Percentiles rank a stretch among this genome's conserved stretches.
phyloP scores from a whole-genome alignment of 2,329 filamentous ascomycete genomes.

The Rutstroemia sp. region DNA sequence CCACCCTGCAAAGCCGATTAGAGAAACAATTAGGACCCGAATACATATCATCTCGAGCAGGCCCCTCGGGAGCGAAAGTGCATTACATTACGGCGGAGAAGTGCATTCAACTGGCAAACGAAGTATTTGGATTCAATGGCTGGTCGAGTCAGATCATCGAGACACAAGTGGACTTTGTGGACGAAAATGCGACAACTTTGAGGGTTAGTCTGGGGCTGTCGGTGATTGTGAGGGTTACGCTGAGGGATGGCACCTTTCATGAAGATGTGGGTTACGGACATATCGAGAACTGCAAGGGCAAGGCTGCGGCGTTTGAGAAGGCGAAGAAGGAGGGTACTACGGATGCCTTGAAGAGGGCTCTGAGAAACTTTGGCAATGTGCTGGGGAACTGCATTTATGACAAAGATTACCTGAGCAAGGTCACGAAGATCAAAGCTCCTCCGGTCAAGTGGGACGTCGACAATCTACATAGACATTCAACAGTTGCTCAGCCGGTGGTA shows the following conservation, averaged over 20 bases:
- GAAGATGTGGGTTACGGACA: conserved; percentile 97
- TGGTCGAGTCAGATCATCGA: conserved; percentile 97
- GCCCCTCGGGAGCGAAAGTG: conserved; percentile 76
- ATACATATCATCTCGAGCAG: conserved; percentile 82
- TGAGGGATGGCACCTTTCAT: conserved; percentile 92
- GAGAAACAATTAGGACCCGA: conserved; percentile 94
- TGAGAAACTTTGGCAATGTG: conserved; percentile 91
- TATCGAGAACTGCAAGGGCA: conserved; percentile 92
- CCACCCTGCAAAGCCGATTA: conserved; percentile 75
- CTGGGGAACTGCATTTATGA: conserved; percentile 99
- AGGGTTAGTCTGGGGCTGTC: conserved; percentile 82
- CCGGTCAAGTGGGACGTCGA: conserved; percentile 71
- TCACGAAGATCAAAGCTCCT: conserved; percentile 79
- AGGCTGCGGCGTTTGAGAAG: conserved; percentile 94
- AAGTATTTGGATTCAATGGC: conserved; percentile 94
- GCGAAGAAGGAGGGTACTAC: conserved; percentile 98
- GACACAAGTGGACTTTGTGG: conserved; percentile 90
- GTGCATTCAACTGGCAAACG: conserved; percentile 88
- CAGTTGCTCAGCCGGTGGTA: conserved; percentile 38
- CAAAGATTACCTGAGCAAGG: conserved; percentile 83
- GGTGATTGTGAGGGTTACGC: conserved; percentile 81
- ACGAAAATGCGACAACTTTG: conserved; percentile 70
- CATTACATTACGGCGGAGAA: conserved; percentile 97
- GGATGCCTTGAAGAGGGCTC: conserved; percentile 80
- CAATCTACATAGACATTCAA: conserved; percentile 74